These are phyloP conservation scores for Metrosideros polymorpha DNA, from an alignment of 441 rosid genomes.

Conservation along the genomic window DNA sequence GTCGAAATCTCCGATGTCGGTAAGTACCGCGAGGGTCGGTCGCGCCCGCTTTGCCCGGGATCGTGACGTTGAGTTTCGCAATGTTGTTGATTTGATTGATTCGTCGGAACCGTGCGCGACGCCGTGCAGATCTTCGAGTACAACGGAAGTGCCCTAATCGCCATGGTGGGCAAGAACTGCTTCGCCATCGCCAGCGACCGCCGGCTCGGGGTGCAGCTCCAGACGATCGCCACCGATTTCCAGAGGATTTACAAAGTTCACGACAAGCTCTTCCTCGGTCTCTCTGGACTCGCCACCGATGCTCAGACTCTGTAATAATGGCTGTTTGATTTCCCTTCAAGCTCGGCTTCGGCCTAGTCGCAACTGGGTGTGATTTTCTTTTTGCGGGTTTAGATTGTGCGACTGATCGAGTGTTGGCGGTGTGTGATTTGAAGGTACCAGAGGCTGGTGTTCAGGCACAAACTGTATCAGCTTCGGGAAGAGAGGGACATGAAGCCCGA, in stretches of 20 bases:
- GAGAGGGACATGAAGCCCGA: slow-evolving; percentile 98
- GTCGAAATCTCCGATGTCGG: slow-evolving; percentile 27
- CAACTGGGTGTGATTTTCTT: background rate
- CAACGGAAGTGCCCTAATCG: slow-evolving; percentile 93
- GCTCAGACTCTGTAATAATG: slow-evolving; percentile 69
- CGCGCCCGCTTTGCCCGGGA: background rate
- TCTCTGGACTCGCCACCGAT: slow-evolving; percentile 87
- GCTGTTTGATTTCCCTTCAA: too few species aligned
- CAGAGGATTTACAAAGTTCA: slow-evolving; percentile 76
- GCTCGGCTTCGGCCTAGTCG: background rate
- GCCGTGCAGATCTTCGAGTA: slow-evolving; percentile 73
- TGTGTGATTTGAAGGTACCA: slow-evolving; percentile 52
- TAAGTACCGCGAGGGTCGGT: background rate
- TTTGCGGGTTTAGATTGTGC: background rate
- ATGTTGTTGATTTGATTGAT: background rate
- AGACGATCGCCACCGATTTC: slow-evolving; percentile 89
- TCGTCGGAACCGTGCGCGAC: background rate
- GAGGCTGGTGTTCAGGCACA: slow-evolving; percentile 81
- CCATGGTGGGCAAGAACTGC: slow-evolving; percentile 98
- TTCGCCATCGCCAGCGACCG: slow-evolving; percentile 96
- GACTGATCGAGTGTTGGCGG: background rate
- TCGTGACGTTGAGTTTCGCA: background rate
- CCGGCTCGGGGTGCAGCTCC: slow-evolving; percentile 86
- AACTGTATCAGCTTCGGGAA: slow-evolving; percentile 81
- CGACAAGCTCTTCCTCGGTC: slow-evolving; percentile 72